These are phyloP conservation scores for Kurtzmaniella quercitrusa DNA, from an alignment of 1,139 yeast species.

Conservation along the genomic window DNA sequence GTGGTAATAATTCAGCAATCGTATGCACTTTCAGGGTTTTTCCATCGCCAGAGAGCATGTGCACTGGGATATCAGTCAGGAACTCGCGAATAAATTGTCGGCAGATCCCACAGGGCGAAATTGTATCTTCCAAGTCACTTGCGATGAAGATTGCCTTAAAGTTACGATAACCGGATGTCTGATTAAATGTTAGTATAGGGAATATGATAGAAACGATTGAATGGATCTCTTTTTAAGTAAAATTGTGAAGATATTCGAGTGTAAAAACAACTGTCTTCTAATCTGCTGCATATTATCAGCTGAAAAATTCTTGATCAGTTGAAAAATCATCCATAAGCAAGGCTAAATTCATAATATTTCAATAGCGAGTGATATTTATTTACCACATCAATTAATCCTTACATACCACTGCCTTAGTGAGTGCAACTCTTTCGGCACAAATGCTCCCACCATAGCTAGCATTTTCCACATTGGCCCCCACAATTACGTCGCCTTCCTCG, in stretches of 20 bases:
- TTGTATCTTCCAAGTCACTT: conserved; percentile 55
- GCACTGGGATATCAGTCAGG: conserved; percentile 47
- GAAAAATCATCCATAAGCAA: background rate
- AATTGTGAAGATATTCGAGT: no score
- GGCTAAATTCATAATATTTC: no score
- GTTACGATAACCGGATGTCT: conserved; percentile 40
- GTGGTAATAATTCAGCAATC: conserved; percentile 57
- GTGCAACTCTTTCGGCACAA: conserved; percentile 88
- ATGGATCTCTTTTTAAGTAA: no score
- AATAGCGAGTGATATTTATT: no score
- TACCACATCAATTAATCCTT: conserved; percentile 5
- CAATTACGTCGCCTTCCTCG: conserved; percentile 41
- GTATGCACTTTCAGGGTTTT: background rate
- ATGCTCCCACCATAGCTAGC: conserved; percentile 87
- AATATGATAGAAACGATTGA: background rate
- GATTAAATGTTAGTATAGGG: conserved; percentile 9
- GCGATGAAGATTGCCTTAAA: conserved; percentile 70
- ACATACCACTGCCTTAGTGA: conserved; percentile 58
- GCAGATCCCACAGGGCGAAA: conserved; percentile 93
- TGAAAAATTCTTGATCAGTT: no score
- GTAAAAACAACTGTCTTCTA: no score
- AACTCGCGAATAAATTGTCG: conserved; percentile 86
- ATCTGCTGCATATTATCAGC: no score
- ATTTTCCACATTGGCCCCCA: conserved; percentile 90
- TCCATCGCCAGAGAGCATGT: conserved; percentile 59